Conservation (phyloP, 2,329 filamentous ascomycete genomes). For the Tolypocladium capitatum region DNA sequence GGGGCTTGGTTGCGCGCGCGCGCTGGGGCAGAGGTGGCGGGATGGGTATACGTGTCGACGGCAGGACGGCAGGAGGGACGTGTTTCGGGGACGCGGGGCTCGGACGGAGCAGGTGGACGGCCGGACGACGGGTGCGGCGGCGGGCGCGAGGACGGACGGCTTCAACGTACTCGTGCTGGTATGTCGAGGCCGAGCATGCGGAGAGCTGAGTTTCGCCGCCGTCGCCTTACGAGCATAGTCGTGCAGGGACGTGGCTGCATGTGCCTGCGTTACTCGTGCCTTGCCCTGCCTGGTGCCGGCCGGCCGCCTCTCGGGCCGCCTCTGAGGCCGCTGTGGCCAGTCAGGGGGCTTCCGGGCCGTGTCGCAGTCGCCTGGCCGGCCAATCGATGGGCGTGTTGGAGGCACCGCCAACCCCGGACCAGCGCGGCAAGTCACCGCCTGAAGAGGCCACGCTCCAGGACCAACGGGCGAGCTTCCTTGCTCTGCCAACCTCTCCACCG, state of each 20-base stretch:
- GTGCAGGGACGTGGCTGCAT: too few relatives aligned
- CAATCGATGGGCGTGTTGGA: background rate
- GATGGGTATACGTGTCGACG: background rate
- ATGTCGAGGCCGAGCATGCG: background rate
- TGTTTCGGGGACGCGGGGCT: background rate
- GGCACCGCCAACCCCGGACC: background rate
- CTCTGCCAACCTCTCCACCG: slow-evolving; percentile 2
- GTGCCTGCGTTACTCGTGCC: too few relatives aligned
- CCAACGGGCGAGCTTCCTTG: background rate
- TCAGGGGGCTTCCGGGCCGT: too few relatives aligned
- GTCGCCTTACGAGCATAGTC: too few relatives aligned
- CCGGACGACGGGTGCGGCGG: too few relatives aligned
- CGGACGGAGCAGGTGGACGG: background rate
- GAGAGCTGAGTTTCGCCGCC: too few relatives aligned
- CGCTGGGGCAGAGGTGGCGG: background rate
- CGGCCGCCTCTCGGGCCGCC: too few relatives aligned
- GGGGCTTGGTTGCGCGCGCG: background rate
- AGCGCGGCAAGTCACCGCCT: slow-evolving; percentile 1
- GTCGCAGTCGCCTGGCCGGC: too few relatives aligned
- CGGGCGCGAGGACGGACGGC: background rate
- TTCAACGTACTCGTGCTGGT: background rate
- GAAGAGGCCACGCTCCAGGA: slow-evolving; percentile 4
- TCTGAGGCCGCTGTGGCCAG: too few relatives aligned
- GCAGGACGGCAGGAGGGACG: background rate
- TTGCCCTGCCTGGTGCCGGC: too few relatives aligned